Base-by-base conservation (phyloP, 2,329 filamentous ascomycete species). In the Pseudogymnoascus sp. region DNA sequence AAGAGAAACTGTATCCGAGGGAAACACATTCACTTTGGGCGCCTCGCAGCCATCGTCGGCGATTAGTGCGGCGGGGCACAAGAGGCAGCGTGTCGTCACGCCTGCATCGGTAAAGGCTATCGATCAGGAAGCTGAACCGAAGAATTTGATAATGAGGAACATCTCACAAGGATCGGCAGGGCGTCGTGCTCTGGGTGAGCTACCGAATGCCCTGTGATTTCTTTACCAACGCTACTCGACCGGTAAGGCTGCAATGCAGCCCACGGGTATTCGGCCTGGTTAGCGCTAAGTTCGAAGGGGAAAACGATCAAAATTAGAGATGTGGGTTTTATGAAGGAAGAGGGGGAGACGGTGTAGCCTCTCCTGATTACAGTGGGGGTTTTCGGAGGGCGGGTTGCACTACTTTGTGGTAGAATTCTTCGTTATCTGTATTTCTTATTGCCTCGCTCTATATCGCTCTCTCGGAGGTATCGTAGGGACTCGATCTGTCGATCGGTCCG, bases 51-150 rank as follows among this genome's bases (percentile, higher is more conserved):
- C 65, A 22, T 67, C 68, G 28, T 37, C 56, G 60, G 24, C 66
- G 64, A 68, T 65, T 11, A 69, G 62, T 61, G 24, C 61, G 40
- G 50, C 53, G 50, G 66, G 67, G 19, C 68, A 65, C 19, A 84
- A 83, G 68, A 77, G 82, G 35, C 71, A 72, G 62, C 76, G 80
- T 11, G 75, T 78, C 60, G 79, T 80, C 59, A 82, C 80, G 0
- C 78, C 80, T 6, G 75, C 74, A 2, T 78, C 80, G 37, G 69
- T 73, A n/a, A 79, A 77, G 66, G 77, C 70, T 7, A 77, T 81
- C 14, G 81, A 81, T 40, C 77, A 79, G 19, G 79, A 82, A 60
- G 77, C 82, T 43, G 78, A 81, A 65, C 75, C 77, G 35, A 74
- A 74, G 59, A 67, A 60, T 22, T 70, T 70, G 50, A 56, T 56